Evolutionary conservation across 2,329 filamentous ascomycete genomes (phyloP).

Genomic region (Didymellaceae sp.): DNA sequence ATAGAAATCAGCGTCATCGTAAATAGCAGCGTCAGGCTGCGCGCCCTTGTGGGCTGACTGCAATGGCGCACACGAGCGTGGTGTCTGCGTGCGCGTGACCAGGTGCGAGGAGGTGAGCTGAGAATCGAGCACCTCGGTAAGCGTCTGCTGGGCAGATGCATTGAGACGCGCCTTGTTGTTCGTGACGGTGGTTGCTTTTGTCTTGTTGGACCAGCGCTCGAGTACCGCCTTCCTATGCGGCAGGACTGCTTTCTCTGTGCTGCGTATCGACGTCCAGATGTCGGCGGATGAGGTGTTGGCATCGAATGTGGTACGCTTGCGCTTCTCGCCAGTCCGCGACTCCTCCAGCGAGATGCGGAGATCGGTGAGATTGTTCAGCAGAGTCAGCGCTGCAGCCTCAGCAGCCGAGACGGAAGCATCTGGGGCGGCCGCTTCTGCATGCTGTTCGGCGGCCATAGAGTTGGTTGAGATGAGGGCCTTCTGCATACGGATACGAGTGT

Average conservation of each 20-base stretch:
- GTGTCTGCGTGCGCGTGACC: constrained; percentile 70
- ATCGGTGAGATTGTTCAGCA: constrained; percentile 81
- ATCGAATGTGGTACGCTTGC: constrained; percentile 59
- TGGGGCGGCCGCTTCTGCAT: constrained; percentile 49
- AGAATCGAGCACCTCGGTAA: constrained; percentile 71
- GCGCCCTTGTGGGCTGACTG: constrained; percentile 59
- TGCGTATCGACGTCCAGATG: constrained; percentile 75
- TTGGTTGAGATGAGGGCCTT: constrained; percentile 87
- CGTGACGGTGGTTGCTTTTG: constrained; percentile 66
- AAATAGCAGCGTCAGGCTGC: constrained; percentile 61
- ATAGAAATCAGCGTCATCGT: constrained; percentile 96
- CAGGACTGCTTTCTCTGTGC: constrained; percentile 66
- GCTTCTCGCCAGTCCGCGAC: constrained; percentile 64
- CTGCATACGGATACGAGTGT: constrained; percentile 89
- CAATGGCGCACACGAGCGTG: constrained; percentile 77
- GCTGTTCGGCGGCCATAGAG: constrained; percentile 53
- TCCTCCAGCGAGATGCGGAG: constrained; percentile 68
- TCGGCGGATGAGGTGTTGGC: constrained; percentile 65
- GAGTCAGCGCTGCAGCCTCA: constrained; percentile 81
- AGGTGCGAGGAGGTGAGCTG: constrained; percentile 74
- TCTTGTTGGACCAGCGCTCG: constrained; percentile 89
- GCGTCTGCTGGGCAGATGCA: constrained; percentile 63
- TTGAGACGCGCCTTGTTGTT: constrained; percentile 63
- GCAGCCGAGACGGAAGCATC: constrained; percentile 71
- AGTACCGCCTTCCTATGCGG: constrained; percentile 73